These are phyloP conservation scores for Lasiodiplodia gonubiensis DNA, from an alignment of 2,329 filamentous ascomycete genomes.

Conservation along the genomic window DNA sequence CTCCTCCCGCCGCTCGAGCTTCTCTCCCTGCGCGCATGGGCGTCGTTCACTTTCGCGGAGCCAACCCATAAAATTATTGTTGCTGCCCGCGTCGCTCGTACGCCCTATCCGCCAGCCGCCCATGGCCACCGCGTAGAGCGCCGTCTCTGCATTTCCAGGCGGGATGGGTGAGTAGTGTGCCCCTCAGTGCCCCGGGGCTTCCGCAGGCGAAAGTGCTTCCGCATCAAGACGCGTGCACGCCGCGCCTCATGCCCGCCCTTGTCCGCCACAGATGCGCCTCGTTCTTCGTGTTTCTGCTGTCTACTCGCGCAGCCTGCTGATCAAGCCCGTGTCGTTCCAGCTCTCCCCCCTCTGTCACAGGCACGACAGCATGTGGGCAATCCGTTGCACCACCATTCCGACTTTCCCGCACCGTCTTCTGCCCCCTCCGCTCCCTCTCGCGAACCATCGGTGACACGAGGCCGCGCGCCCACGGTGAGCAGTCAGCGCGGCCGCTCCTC, in stretches of 20 bases:
- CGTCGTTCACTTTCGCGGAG: slow-evolving; percentile 17
- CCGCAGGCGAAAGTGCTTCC: slow-evolving; percentile 16
- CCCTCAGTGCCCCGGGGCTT: slow-evolving; percentile 6
- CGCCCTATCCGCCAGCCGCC: slow-evolving; percentile 32
- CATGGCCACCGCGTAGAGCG: slow-evolving; percentile 32
- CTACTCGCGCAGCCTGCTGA: slow-evolving; percentile 39
- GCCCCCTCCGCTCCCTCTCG: slow-evolving; percentile 42
- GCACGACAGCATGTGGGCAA: slow-evolving; percentile 46
- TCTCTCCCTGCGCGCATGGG: slow-evolving; percentile 28
- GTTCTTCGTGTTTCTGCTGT: slow-evolving; percentile 25
- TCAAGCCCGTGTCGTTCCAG: slow-evolving; percentile 36
- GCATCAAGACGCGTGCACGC: slow-evolving; percentile 32
- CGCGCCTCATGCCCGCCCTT: slow-evolving; percentile 8
- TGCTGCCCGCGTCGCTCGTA: slow-evolving; percentile 30
- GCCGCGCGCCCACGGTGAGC: slow-evolving; percentile 52
- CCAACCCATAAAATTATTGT: slow-evolving; percentile 24
- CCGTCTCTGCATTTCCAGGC: slow-evolving; percentile 35
- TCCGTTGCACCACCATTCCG: slow-evolving; percentile 44
- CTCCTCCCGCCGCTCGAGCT: slow-evolving; percentile 24
- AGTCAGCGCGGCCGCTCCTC: slow-evolving; percentile 50
- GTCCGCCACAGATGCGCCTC: slow-evolving; percentile 2
- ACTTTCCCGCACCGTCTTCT: slow-evolving; percentile 33
- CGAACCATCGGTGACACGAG: slow-evolving; percentile 53
- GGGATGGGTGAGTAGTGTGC: slow-evolving; percentile 45
- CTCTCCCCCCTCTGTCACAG: slow-evolving; percentile 48